These are phyloP conservation scores for Xylariales sp. DNA, from an alignment of 2,329 filamentous ascomycete species.

Conservation along the genomic window DNA sequence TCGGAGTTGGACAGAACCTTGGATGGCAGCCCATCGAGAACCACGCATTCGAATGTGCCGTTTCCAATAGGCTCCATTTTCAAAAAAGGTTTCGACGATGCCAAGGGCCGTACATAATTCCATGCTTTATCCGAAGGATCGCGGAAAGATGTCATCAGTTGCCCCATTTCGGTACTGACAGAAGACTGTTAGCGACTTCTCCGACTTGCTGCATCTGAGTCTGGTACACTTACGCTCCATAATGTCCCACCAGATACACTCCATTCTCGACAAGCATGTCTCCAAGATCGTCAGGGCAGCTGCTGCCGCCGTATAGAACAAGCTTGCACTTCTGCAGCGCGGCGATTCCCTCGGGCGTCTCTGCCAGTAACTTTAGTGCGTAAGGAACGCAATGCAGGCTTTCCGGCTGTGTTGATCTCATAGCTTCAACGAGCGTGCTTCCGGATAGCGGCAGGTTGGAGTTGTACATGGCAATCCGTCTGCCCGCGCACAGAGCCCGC, in stretches of 20 bases:
- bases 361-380: conserved; percentile 32
- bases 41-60: conserved; percentile 22
- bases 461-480: conserved; percentile 35
- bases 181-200: no score
- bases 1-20: conserved; percentile 31
- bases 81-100: conserved; percentile 28
- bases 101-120: conserved; percentile 35
- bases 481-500: conserved; percentile 38
- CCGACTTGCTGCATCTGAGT: no score
- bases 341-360: conserved; percentile 27
- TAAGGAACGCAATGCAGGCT: conserved; percentile 37
- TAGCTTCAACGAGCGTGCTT: conserved; percentile 26
- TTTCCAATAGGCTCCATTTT: conserved; percentile 23
- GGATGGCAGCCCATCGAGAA: conserved; percentile 29
- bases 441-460: conserved; percentile 32
- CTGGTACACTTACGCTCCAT: conserved; percentile 32
- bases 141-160: conserved; percentile 36
- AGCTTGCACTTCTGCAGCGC: conserved; percentile 29
- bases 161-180: conserved; percentile 38
- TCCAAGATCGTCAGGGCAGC: conserved; percentile 36
- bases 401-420: conserved; percentile 30
- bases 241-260: conserved; percentile 31
- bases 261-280: conserved; percentile 30
- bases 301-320: conserved; percentile 34
- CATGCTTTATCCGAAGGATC: conserved; percentile 32